Evolutionary conservation across 306 rosid genomes (phyloP).

Genomic region (Dalbergia cochinchinensis): DNA sequence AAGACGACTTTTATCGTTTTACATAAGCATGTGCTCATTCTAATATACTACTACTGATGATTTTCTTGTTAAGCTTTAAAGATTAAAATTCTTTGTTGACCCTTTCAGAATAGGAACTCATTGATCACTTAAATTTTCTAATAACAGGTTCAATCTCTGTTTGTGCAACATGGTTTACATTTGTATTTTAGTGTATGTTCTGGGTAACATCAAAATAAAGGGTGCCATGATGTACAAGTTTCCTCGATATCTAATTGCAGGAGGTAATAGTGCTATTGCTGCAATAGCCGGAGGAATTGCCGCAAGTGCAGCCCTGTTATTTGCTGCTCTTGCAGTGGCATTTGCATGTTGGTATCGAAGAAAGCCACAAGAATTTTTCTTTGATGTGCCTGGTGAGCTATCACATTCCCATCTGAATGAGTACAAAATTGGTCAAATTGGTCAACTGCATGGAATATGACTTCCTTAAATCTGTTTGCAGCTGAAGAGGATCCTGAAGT

Average conservation of each 20-base stretch:
- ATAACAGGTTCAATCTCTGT: background rate
- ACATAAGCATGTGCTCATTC: background rate
- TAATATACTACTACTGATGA: background rate
- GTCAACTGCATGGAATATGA: no score
- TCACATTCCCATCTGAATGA: no score
- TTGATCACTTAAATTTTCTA: background rate
- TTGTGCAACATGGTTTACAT: slow-evolving; percentile 18
- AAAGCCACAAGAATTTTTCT: no score
- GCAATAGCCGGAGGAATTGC: slow-evolving; percentile 67
- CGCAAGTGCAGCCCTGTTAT: slow-evolving; percentile 53
- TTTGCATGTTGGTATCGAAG: no score
- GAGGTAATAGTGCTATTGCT: slow-evolving; percentile 76
- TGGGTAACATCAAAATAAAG: no score
- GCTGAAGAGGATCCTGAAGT: no score
- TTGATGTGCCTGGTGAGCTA: no score
- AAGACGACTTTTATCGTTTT: slow-evolving; percentile 16
- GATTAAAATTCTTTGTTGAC: slow-evolving; percentile 2
- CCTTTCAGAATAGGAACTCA: background rate
- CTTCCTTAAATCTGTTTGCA: no score
- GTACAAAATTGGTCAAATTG: no score
- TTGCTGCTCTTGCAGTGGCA: no score
- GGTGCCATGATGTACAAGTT: background rate
- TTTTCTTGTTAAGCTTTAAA: background rate
- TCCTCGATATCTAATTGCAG: slow-evolving; percentile 46
- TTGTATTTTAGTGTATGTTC: background rate